Percentiles rank a stretch among this genome's conserved stretches.
phyloP scores from a whole-genome alignment of 2,329 filamentous ascomycete genomes.

The Cladosporium sp. region DNA sequence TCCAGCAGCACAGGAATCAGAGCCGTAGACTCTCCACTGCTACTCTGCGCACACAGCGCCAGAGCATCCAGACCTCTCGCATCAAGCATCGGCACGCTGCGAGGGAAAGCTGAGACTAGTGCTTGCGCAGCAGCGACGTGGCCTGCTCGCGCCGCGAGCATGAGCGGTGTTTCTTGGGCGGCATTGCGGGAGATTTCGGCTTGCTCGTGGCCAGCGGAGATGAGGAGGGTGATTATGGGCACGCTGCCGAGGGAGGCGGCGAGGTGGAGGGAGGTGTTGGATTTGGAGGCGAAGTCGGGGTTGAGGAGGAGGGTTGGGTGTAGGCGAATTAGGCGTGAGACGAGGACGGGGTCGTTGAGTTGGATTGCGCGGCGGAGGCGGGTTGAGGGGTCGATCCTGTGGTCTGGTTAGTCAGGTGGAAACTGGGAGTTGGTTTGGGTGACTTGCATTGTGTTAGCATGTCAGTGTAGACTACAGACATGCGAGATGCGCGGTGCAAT shows the following conservation, averaged over 20 bases:
- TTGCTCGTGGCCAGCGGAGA: constrained; percentile 72
- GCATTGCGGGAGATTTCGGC: constrained; percentile 72
- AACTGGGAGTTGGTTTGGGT: not conserved
- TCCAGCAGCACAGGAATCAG: constrained; percentile 40
- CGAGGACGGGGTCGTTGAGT: constrained; percentile 67
- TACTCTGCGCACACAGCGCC: constrained; percentile 21
- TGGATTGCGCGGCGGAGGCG: constrained; percentile 79
- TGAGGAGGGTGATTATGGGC: constrained; percentile 63
- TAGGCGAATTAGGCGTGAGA: constrained; percentile 69
- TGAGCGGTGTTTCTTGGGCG: constrained; percentile 73
- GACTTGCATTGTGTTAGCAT: constrained; percentile 3
- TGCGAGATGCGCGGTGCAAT: not conserved
- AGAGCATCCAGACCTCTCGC: constrained; percentile 67
- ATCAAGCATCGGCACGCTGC: constrained; percentile 62
- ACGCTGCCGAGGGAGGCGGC: constrained; percentile 69
- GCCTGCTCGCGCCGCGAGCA: constrained; percentile 67
- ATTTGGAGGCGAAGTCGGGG: constrained; percentile 69
- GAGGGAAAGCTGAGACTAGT: constrained; percentile 61
- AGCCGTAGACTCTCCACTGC: constrained; percentile 24
- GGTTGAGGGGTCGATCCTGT: constrained; percentile 70
- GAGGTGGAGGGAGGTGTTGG: constrained; percentile 80
- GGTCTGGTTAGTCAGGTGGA: constrained; percentile 2
- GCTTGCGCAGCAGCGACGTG: constrained; percentile 71
- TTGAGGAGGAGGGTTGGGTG: constrained; percentile 72
- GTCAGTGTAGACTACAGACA: not conserved